Conservation (phyloP, 805 yeast species). For the Wickerhamomyces bovis region DNA sequence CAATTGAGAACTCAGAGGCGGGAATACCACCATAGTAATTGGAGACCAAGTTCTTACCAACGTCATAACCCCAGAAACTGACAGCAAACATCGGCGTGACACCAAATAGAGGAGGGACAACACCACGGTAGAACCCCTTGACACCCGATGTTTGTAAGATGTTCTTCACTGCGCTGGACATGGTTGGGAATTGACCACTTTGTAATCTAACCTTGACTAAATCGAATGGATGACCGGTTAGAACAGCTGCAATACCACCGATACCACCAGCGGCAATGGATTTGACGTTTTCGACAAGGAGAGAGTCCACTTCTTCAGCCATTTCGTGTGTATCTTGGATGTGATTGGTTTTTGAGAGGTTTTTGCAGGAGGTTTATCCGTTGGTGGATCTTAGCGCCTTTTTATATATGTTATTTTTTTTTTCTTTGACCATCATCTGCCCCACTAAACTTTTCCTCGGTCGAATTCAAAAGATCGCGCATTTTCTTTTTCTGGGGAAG, state of each 20-base stretch:
- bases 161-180: constrained; percentile 60
- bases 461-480: neutral
- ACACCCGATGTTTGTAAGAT: constrained; percentile 73
- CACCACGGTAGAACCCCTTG: constrained; percentile 86
- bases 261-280: constrained; percentile 92
- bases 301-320: constrained; percentile 21
- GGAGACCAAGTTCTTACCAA: constrained; percentile 75
- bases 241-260: constrained; percentile 93
- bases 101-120: constrained; percentile 89
- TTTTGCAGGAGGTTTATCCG: neutral
- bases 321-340: constrained; percentile 5
- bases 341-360: neutral
- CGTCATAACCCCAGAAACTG: constrained; percentile 96
- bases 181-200: constrained; percentile 56
- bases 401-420: neutral
- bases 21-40: constrained; percentile 29
- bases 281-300: constrained; percentile 66
- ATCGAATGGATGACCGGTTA: constrained; percentile 96
- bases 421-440: neutral
- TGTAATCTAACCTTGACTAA: constrained; percentile 88
- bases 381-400: neutral
- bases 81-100: constrained; percentile 99
- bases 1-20: constrained; percentile 45
- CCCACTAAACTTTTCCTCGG: neutral
- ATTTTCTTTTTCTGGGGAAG: neutral